A percentile compares a stretch with the other conserved stretches of the same genome.
Conservation (phyloP, 2,329 filamentous ascomycete genomes). For the Venturia nashicola region DNA sequence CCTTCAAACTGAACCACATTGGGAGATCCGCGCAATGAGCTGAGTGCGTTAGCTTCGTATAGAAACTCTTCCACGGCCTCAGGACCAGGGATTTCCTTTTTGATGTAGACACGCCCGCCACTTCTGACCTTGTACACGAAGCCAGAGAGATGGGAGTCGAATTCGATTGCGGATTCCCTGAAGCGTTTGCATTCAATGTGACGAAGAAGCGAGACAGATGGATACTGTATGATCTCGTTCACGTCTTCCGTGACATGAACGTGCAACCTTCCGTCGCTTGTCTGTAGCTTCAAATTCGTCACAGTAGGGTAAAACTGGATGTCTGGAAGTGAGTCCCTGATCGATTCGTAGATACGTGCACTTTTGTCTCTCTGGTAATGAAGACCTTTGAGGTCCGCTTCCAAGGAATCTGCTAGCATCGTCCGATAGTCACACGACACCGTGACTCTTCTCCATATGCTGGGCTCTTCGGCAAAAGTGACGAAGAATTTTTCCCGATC, state of each 20-base stretch:
- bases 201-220: conserved; percentile 56
- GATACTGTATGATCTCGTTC: conserved; percentile 87
- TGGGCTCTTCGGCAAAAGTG: conserved; percentile 73
- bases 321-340: conserved; percentile 80
- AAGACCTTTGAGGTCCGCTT: conserved; percentile 65
- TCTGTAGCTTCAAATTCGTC: conserved; percentile 89
- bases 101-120: conserved; percentile 61
- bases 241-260: conserved; percentile 97
- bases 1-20: conserved; percentile 81
- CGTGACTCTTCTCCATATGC: conserved; percentile 75
- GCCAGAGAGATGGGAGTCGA: conserved; percentile 87
- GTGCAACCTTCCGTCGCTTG: conserved; percentile 73
- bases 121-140: conserved; percentile 88
- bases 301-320: conserved; percentile 96
- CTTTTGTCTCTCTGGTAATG: conserved; percentile 87
- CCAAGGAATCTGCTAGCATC: conserved; percentile 68
- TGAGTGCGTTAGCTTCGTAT: conserved; percentile 94
- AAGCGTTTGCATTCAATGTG: conserved; percentile 44
- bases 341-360: conserved; percentile 83
- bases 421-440: conserved; percentile 87
- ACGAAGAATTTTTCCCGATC: conserved; percentile 96
- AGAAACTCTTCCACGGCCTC: conserved; percentile 94
- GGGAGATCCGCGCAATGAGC: conserved; percentile 56
- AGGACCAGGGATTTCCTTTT: conserved; percentile 94
- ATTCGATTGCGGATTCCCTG: conserved; percentile 41